phyloP scores from a whole-genome alignment of 306 rosid species.

The Vigna trinervia region DNA sequence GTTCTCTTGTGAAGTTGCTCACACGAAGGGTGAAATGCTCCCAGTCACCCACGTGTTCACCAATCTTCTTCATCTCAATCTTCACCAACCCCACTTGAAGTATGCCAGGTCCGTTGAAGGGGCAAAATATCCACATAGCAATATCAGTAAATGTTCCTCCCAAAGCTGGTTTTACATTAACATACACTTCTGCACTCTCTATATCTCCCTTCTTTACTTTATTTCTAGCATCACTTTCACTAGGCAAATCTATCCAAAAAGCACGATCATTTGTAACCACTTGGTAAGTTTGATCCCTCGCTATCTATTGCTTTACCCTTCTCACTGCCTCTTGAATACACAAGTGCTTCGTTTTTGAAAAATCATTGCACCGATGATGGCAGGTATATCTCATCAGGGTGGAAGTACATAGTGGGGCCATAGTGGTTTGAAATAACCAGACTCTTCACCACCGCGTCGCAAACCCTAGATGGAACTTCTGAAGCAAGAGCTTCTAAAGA shows the following conservation, averaged over 20 bases:
- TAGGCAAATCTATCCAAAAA: conserved; percentile 82
- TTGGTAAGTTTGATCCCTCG: conserved; percentile 68
- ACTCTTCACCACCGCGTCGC: not conserved
- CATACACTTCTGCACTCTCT: conserved; percentile 74
- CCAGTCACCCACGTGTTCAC: conserved; percentile 29
- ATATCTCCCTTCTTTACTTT: conserved; percentile 63
- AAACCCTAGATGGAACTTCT: conserved; percentile 76
- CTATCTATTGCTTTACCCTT: conserved; percentile 58
- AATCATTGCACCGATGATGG: conserved; percentile 34
- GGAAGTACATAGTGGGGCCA: conserved; percentile 29
- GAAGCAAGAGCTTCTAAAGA: conserved; percentile 80
- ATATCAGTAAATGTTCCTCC: conserved; percentile 87
- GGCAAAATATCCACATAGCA: conserved; percentile 73
- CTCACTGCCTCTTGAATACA: conserved; percentile 32
- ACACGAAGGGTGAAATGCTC: conserved; percentile 29
- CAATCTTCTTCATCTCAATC: conserved; percentile 4
- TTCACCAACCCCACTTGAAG: conserved; percentile 24
- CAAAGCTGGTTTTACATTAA: conserved; percentile 76
- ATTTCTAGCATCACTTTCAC: conserved; percentile 49
- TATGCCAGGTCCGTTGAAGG: conserved; percentile 28
- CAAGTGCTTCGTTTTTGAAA: conserved; percentile 10
- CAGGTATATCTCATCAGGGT: conserved; percentile 27
- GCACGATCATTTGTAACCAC: conserved; percentile 65
- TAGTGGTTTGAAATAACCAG: not conserved
- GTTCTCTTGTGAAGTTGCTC: conserved; percentile 23